These are phyloP conservation scores for Talaromyces thailandensis DNA, from an alignment of 495 filamentous ascomycete species.

Conservation along the genomic window DNA sequence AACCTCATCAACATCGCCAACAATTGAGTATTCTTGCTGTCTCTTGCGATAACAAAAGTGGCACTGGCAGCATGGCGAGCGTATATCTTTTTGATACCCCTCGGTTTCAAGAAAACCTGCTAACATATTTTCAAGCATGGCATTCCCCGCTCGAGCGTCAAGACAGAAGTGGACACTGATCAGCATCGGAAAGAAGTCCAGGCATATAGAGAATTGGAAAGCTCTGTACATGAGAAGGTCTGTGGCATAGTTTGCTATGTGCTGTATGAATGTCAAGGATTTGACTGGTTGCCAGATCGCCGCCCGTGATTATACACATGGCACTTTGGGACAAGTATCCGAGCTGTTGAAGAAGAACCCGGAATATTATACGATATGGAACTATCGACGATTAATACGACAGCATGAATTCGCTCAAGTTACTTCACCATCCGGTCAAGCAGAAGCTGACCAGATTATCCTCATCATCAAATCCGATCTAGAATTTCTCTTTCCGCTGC, in stretches of 20 bases:
- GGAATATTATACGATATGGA: conserved; percentile 98
- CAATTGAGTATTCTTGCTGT: neutral
- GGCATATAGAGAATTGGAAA: conserved; percentile 66
- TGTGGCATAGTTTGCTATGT: neutral
- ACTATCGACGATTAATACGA: conserved; percentile 71
- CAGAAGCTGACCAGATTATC: conserved; percentile 20
- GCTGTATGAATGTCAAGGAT: neutral
- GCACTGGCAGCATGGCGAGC: conserved; percentile 36
- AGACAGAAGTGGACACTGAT: conserved; percentile 51
- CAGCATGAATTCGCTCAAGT: conserved; percentile 33
- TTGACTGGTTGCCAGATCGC: conserved; percentile 33
- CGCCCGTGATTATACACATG: conserved; percentile 48
- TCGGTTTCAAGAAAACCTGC: neutral
- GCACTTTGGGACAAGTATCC: conserved; percentile 66
- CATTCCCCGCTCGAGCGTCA: conserved; percentile 54
- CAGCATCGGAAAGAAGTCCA: conserved; percentile 70
- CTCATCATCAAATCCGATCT: conserved; percentile 62
- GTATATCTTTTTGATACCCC: conserved; percentile 20
- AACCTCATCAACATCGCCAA: neutral
- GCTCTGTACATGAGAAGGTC: conserved; percentile 53
- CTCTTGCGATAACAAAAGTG: neutral
- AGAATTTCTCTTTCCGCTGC: conserved; percentile 69
- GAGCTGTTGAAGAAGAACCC: conserved; percentile 80
- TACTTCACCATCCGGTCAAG: conserved; percentile 12
- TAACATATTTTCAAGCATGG: conserved; percentile 54